phyloP scores from a whole-genome alignment of 1,139 yeast species.

The Hyphopichia pseudoburtonii region DNA sequence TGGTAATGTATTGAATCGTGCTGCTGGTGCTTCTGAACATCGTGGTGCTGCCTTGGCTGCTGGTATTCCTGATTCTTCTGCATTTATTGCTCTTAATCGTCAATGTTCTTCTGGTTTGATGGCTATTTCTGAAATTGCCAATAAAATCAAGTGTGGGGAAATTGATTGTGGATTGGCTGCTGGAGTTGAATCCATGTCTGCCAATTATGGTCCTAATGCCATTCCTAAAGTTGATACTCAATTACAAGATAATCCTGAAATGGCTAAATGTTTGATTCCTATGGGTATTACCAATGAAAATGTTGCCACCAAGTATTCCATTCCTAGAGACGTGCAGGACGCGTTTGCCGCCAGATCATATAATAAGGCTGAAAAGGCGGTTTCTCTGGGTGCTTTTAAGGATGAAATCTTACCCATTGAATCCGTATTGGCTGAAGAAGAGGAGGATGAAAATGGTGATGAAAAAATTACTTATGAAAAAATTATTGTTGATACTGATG shows the following conservation, averaged over 20 bases:
- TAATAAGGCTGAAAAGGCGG: constrained; percentile 76
- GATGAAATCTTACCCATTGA: constrained; percentile 85
- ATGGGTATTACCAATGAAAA: constrained; percentile 74
- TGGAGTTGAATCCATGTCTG: constrained; percentile 92
- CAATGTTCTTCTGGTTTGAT: constrained; percentile 94
- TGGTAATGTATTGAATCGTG: constrained; percentile 86
- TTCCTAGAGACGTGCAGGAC: constrained; percentile 77
- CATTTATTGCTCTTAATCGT: constrained; percentile 83
- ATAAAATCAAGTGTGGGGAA: constrained; percentile 83
- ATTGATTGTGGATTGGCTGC: constrained; percentile 88
- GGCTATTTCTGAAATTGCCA: constrained; percentile 87
- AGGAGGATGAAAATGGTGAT: too few relatives aligned
- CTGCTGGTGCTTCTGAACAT: constrained; percentile 92
- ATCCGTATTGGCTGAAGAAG: constrained; percentile 50
- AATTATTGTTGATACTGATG: constrained; percentile 67
- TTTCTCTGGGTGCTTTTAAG: constrained; percentile 67
- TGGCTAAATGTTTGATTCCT: constrained; percentile 44
- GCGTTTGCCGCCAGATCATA: constrained; percentile 86
- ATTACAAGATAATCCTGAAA: constrained; percentile 26
- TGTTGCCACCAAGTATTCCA: constrained; percentile 48
- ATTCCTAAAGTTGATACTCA: constrained; percentile 61
- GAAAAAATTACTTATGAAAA: constrained; percentile 41
- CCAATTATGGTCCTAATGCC: constrained; percentile 75
- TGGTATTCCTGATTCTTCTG: constrained; percentile 55
- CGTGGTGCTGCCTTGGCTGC: constrained; percentile 67